Percentiles rank a stretch among this genome's conserved stretches.
phyloP scores from a whole-genome alignment of 495 filamentous ascomycete species.

The Lasiosphaeriaceae sp. region DNA sequence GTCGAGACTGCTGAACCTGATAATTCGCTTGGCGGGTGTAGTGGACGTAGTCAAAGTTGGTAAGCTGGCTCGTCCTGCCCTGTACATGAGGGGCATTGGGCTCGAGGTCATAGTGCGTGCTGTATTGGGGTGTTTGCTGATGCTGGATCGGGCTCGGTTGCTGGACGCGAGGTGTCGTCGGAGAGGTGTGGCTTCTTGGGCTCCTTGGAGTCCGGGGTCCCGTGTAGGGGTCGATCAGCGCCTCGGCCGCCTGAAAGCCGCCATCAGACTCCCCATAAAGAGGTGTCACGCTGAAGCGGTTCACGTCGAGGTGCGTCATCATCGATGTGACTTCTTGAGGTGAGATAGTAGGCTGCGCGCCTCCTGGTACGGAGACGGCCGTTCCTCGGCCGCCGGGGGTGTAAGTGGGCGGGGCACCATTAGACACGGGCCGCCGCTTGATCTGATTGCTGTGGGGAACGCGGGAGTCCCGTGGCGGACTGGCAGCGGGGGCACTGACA shows the following conservation, averaged over 20 bases:
- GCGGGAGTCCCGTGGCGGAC: slow-evolving; percentile 2
- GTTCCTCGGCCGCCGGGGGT: slow-evolving; percentile 11
- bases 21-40: slow-evolving; percentile 23
- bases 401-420: slow-evolving; percentile 15
- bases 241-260: slow-evolving; percentile 29
- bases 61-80: slow-evolving; percentile 8
- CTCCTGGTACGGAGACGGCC: not conserved
- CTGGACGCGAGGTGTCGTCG: not conserved
- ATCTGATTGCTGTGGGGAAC: slow-evolving; percentile 7
- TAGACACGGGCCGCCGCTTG: slow-evolving; percentile 21
- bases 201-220: slow-evolving; percentile 1
- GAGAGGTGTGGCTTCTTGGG: not conserved
- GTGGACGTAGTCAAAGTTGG: slow-evolving; percentile 23
- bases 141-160: slow-evolving; percentile 1
- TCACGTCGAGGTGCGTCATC: slow-evolving; percentile 19
- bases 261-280: slow-evolving; percentile 30
- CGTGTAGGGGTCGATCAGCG: slow-evolving; percentile 23
- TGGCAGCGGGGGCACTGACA: not conserved
- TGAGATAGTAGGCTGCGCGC: slow-evolving; percentile 6
- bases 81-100: not conserved
- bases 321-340: slow-evolving; percentile 19
- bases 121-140: not conserved
- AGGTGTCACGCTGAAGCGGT: slow-evolving; percentile 25
- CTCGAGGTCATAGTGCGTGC: not conserved
- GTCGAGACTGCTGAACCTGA: slow-evolving; percentile 11